These are phyloP conservation scores for Emydomyces testavorans DNA, from an alignment of 2,329 filamentous ascomycete genomes.

Conservation along the genomic window DNA sequence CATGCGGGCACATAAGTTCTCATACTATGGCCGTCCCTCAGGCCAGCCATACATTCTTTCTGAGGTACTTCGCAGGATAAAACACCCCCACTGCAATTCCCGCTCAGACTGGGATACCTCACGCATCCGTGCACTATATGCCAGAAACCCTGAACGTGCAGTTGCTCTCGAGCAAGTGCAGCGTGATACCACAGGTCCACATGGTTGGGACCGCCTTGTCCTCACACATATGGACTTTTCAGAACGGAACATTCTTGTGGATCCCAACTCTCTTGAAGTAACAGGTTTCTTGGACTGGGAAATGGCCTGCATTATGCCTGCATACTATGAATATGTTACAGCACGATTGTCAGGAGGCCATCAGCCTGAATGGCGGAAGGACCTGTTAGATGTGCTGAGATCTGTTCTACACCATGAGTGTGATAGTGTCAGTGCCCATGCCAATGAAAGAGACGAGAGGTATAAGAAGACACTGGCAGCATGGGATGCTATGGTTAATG, in stretches of 20 bases:
- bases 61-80: constrained; percentile 2
- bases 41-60: constrained; percentile 15
- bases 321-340: constrained; percentile 17
- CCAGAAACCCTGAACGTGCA: constrained; percentile 9
- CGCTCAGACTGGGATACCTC: constrained; percentile 17
- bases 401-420: constrained; percentile 17
- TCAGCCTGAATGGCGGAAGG: constrained; percentile 14
- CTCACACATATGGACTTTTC: constrained; percentile 16
- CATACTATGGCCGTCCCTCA: constrained; percentile 16
- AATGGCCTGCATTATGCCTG: constrained; percentile 16
- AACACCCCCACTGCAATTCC: constrained; percentile 10
- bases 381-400: constrained; percentile 17
- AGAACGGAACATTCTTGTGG: constrained; percentile 16
- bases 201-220: constrained; percentile 15
- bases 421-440: constrained; percentile 8
- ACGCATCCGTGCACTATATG: constrained; percentile 12
- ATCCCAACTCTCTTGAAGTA: constrained; percentile 15
- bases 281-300: constrained; percentile 18
- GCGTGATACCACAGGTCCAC: constrained; percentile 13
- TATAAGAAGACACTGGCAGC: constrained; percentile 14
- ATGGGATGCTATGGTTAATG: constrained; percentile 13
- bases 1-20: constrained; percentile 14
- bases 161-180: constrained; percentile 15
- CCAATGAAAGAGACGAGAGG: constrained; percentile 10
- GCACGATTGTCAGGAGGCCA: constrained; percentile 17